phyloP scores from a whole-genome alignment of 768 basidiomycete genomes.

The Pleurotus tuoliensis region DNA sequence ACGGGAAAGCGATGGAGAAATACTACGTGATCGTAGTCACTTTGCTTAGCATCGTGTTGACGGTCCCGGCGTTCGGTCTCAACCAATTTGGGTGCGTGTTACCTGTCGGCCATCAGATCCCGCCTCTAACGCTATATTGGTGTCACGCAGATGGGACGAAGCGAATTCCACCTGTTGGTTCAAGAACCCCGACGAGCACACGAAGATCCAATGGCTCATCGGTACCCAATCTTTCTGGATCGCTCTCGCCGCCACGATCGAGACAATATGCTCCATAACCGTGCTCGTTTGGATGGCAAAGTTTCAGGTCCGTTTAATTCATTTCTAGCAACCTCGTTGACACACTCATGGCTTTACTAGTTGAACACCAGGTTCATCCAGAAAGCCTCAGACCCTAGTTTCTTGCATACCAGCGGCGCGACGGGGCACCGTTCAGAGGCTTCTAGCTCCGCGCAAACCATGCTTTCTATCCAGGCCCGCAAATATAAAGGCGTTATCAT shows the following conservation, averaged over 20 bases:
- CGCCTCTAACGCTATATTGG: not conserved
- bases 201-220: slow-evolving; percentile 19
- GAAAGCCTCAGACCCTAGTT: not conserved
- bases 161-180: slow-evolving; percentile 19
- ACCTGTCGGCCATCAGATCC: not conserved
- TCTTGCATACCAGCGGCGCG: not conserved
- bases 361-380: not conserved
- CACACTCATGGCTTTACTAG: not conserved
- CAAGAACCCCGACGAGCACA: slow-evolving; percentile 10
- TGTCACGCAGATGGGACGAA: slow-evolving; percentile 14
- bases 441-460: not conserved
- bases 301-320: slow-evolving; percentile 13
- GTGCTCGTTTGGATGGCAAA: slow-evolving; percentile 17
- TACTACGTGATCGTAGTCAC: slow-evolving; percentile 19
- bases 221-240: slow-evolving; percentile 23
- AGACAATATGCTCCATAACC: slow-evolving; percentile 14
- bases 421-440: not conserved
- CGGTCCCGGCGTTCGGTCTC: slow-evolving; percentile 16
- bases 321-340: not conserved
- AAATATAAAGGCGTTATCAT: slow-evolving; percentile 11
- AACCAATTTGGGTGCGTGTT: slow-evolving; percentile 18
- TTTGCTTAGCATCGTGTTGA: slow-evolving; percentile 13
- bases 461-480: not conserved
- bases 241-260: slow-evolving; percentile 15
- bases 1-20: slow-evolving; percentile 23